A percentile compares a stretch with the other conserved stretches of the same genome.
phyloP scores from a whole-genome alignment of 257 asterid species.

The Solanum boliviense region DNA sequence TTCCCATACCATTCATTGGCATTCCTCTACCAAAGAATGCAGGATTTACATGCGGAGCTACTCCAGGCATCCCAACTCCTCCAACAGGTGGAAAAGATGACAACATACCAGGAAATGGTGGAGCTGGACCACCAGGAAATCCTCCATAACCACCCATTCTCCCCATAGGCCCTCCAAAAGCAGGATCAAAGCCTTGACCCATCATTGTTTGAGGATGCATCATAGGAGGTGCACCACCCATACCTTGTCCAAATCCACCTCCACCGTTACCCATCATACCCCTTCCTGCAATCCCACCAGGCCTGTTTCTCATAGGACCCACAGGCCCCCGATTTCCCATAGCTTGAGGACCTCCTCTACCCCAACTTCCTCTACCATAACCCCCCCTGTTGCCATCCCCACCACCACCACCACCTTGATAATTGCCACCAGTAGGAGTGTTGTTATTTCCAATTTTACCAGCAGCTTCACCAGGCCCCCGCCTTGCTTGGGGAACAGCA shows the following conservation, averaged over 20 bases:
- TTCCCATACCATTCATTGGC: slow-evolving; percentile 83
- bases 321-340: slow-evolving; percentile 30
- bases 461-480: slow-evolving; percentile 47
- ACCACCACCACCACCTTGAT: slow-evolving; percentile 20
- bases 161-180: slow-evolving; percentile 90
- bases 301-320: slow-evolving; percentile 36
- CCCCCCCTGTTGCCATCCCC: slow-evolving; percentile 30
- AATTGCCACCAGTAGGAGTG: slow-evolving; percentile 25
- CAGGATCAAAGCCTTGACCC: slow-evolving; percentile 91
- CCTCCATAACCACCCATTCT: slow-evolving; percentile 82
- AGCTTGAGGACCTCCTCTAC: slow-evolving; percentile 29
- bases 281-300: slow-evolving; percentile 63
- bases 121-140: slow-evolving; percentile 61
- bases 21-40: slow-evolving; percentile 92
- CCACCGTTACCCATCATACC: slow-evolving; percentile 55
- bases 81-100: slow-evolving; percentile 74
- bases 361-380: slow-evolving; percentile 90
- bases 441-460: slow-evolving; percentile 42
- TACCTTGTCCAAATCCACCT: slow-evolving; percentile 67
- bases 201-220: slow-evolving; percentile 88
- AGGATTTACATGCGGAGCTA: slow-evolving; percentile 96
- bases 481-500: slow-evolving; percentile 38
- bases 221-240: slow-evolving; percentile 65
- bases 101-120: slow-evolving; percentile 66
- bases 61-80: slow-evolving; percentile 75